These are phyloP conservation scores for Pouteria glomerata DNA, from an alignment of 148 eudicot species.

Conservation along the genomic window DNA sequence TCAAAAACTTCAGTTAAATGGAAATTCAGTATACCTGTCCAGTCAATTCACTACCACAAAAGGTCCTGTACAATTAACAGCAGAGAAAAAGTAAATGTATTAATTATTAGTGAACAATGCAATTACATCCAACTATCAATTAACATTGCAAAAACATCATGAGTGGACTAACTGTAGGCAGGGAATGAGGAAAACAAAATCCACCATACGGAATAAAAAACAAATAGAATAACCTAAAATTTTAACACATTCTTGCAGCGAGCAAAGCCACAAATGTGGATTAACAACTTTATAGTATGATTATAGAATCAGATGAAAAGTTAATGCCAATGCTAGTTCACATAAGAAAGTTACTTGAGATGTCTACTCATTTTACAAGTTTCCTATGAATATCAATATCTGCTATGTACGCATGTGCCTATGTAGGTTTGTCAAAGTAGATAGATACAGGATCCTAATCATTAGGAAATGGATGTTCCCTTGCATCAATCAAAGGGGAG, in stretches of 20 bases:
- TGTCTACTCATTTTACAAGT: not conserved
- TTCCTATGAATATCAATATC: not conserved
- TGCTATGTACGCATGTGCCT: not conserved
- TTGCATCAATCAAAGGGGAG: not conserved
- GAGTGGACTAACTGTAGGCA: not conserved
- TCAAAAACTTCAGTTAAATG: not conserved
- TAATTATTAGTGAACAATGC: not conserved
- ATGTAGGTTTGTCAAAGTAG: not conserved
- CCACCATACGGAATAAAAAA: not conserved
- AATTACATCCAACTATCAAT: not conserved
- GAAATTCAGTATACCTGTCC: conserved; percentile 48
- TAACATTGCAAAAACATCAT: not conserved
- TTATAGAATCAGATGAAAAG: not conserved
- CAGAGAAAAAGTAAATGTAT: not conserved
- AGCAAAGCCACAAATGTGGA: not conserved
- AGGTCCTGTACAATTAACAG: conserved; percentile 44
- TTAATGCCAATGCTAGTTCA: not conserved
- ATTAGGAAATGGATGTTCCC: not conserved
- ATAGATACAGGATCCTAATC: not conserved
- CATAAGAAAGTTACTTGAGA: not conserved
- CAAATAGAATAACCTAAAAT: not conserved
- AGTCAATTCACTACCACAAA: conserved; percentile 47
- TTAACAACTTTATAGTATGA: not conserved
- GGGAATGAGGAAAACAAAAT: not conserved
- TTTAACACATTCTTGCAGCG: not conserved